Base-by-base conservation (phyloP, 768 basidiomycete genomes). In the Rubroboletus pulcherrimus region DNA sequence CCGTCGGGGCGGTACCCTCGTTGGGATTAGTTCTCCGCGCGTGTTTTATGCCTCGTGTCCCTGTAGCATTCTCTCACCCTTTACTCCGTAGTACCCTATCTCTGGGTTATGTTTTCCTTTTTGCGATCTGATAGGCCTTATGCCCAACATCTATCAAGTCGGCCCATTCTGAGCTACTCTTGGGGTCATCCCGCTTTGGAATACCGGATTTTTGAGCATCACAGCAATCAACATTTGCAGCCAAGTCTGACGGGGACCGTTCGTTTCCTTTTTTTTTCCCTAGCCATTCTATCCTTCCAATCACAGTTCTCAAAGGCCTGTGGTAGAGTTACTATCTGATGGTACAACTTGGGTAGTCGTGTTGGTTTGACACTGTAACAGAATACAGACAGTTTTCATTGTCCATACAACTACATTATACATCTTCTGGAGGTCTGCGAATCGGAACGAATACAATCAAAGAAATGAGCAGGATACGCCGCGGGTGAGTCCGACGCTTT, bases 41-140 rank as follows among this genome's bases (percentile, higher is more conserved):
- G 26, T 34, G 33, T 15, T 26, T 48, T 26, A 15, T 31, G 29
- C n/a, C 7, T 35, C 17, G 17, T 37, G 29, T 37, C 35, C 14
- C n/a, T 29, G 17, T 31, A 12, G 8, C 26, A 26, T 37, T 35
- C 2, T n/a, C 29, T 30, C 17, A 8, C 19, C n/a, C 12, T 38
- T 42, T 15, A 26, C 17, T 38, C 15, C 10, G 19, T 35, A 3
- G 26, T 33, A 43, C 42, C 40, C 12, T 8, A 31, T 29, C 35
- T 49, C 30, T 2, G 45, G 39, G 24, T 14, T n/a, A 17, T 30
- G 31, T 29, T 59, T 21, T 14, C n/a, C 15, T 21, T 35, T 41
- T 49, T 33, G 41, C 33, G 15, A 42, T 42, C 26, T n/a, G 47
- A 58, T 47, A 53, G 30, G 42, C 47, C 50, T 49, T 39, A 21